Evolutionary conservation across 2,329 filamentous ascomycete species (phyloP).

Genomic region (Alternaria tenuissima): DNA sequence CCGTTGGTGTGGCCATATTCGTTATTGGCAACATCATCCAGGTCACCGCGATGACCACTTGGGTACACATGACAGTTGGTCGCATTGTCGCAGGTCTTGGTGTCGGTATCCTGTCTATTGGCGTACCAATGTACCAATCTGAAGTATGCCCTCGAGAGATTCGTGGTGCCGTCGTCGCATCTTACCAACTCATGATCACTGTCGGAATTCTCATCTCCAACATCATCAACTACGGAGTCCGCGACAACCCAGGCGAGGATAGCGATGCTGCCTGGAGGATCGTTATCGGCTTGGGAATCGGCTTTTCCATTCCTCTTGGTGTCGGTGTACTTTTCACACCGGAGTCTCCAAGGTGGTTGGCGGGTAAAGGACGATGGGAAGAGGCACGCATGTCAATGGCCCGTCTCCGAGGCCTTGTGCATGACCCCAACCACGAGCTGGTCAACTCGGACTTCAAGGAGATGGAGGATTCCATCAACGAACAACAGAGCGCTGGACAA

Average conservation of each 20-base stretch:
- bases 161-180: conserved; percentile 68
- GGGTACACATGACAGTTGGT: conserved; percentile 60
- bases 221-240: conserved; percentile 52
- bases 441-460: conserved; percentile 63
- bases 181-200: conserved; percentile 57
- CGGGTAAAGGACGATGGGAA: conserved; percentile 58
- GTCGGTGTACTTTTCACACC: conserved; percentile 43
- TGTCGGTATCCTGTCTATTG: conserved; percentile 59
- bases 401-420: conserved; percentile 61
- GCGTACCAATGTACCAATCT: conserved; percentile 73
- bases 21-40: conserved; percentile 55
- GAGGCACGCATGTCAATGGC: conserved; percentile 61
- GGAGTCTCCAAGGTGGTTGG: conserved; percentile 55
- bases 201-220: conserved; percentile 51
- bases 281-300: conserved; percentile 45
- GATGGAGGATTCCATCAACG: conserved; percentile 42
- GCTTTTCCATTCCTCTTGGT: conserved; percentile 42
- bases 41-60: conserved; percentile 51
- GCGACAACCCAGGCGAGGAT: conserved; percentile 49
- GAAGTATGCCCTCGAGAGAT: conserved; percentile 70
- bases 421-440: conserved; percentile 55
- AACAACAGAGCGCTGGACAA: conserved; percentile 39
- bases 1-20: conserved; percentile 56
- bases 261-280: conserved; percentile 48
- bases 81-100: conserved; percentile 55